Conservation (phyloP, 1,284 basidiomycete genomes). For the Takashimella koratensis region DNA sequence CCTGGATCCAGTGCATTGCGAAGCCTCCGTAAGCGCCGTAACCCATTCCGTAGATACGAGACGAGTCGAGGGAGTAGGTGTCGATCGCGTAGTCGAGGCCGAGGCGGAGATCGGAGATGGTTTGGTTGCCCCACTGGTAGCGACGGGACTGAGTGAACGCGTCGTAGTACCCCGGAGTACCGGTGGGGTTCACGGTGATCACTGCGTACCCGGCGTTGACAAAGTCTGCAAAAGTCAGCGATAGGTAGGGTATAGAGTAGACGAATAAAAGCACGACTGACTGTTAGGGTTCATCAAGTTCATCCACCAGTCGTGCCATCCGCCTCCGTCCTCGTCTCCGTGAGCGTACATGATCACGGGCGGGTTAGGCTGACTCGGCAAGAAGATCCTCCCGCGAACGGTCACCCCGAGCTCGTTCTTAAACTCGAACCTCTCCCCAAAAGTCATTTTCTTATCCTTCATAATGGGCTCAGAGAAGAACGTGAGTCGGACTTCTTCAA, state of each 20-base stretch:
- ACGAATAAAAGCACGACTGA: background rate
- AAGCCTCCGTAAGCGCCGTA: constrained; percentile 12
- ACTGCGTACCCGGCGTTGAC: constrained; percentile 7
- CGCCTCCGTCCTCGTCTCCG: constrained; percentile 14
- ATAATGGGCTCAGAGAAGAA: constrained; percentile 8
- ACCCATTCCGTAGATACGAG: constrained; percentile 2
- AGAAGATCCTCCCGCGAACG: constrained; percentile 1
- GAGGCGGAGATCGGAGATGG: constrained; percentile 5
- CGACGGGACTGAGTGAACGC: constrained; percentile 7
- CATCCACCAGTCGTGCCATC: constrained; percentile 15
- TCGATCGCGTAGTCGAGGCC: constrained; percentile 3
- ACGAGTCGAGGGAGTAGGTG: constrained; percentile 1
- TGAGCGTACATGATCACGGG: constrained; percentile 8
- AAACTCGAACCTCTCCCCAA: constrained; percentile 1
- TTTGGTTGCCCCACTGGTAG: constrained; percentile 10
- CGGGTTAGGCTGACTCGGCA: background rate
- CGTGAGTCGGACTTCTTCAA: constrained; percentile 22
- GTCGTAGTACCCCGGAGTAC: constrained; percentile 9
- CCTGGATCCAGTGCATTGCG: constrained; percentile 11
- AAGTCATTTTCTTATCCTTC: background rate
- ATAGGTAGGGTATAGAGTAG: background rate
- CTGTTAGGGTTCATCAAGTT: constrained; percentile 7
- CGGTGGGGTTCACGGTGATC: constrained; percentile 12
- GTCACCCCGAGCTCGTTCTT: constrained; percentile 1
- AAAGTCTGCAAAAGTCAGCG: background rate